Evolutionary conservation across 805 yeast species (phyloP), one percentile per base, ranked within the genome.

Genomic region (Wickerhamomyces chaumierensis): DNA sequence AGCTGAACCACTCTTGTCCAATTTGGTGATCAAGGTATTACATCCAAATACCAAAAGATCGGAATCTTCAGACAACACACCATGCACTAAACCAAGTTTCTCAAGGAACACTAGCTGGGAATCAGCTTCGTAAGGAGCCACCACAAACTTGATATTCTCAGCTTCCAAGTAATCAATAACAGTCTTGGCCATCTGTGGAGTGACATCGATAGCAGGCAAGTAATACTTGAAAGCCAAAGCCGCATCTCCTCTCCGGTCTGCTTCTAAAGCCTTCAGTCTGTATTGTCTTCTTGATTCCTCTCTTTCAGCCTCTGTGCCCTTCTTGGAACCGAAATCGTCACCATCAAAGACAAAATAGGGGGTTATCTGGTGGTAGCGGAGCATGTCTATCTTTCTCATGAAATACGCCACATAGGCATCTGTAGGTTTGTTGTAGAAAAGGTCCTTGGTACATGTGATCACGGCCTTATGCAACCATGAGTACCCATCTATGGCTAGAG

Each of bases 41-140:
- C 94, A 84, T 0, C 99, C 99, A 64, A 90, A 92, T 1, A 92
- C 69, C 18, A 92, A 63, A 46, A 92, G 65, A 61, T 92, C 99
- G 1, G 96, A 87, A 55, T 92, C 99, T 53, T 92, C 99, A 33
- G 95, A 80, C 8, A 92, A 67, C 5, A 92, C 83, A 0, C 90
- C 97, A 44, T 86, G 81, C 5, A 86, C 90, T 1, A 75, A 38
- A 0, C 90, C 90, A 0, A 60, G 46, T 42, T 75, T 73, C 54
- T 90, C 97, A 33, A 92, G 66, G 51, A 78, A 86, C 9, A 88
- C 97, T 81, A 92, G 75, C 57, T 92, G 98, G 1, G 98, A 81
- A 57, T 92, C 99, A 1, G 98, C 98, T 61, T 92, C 99, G 55
- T 86, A 92, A 0, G 99, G 99, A 0, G 99, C 97, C 8, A 92